Percentiles rank a stretch among this genome's conserved stretches.
Conservation (phyloP, 208 protist genomes). For the Herpetomonas samuelpessoai region DNA sequence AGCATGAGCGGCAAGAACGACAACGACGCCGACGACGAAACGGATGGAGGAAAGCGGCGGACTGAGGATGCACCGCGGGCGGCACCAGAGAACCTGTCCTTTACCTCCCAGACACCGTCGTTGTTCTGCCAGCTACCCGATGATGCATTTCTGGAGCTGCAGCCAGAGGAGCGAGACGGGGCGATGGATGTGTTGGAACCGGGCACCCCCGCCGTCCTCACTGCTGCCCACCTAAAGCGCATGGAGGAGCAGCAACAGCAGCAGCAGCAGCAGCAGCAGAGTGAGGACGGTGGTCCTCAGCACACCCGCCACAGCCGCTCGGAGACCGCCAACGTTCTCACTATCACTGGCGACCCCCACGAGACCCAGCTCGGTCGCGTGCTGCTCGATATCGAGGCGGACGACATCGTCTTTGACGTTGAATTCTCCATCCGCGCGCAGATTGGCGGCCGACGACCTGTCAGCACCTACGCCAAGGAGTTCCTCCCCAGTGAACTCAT, state of each 20-base stretch:
- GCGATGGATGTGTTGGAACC: neutral
- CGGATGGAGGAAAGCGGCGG: too few species aligned
- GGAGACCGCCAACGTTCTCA: neutral
- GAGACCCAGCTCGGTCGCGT: neutral
- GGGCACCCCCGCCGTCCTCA: neutral
- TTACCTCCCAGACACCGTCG: neutral
- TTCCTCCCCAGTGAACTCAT: slow-evolving; percentile 3
- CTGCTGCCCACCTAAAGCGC: neutral
- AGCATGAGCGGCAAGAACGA: too few species aligned
- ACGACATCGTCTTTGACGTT: slow-evolving; percentile 4
- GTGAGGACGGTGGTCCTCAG: too few species aligned
- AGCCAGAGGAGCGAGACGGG: neutral
- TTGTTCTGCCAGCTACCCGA: neutral
- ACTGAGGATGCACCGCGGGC: too few species aligned
- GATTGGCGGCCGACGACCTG: neutral
- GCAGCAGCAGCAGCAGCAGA: neutral
- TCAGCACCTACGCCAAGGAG: slow-evolving; percentile 11
- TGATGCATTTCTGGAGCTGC: neutral
- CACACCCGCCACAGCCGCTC: too few species aligned
- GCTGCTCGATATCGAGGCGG: slow-evolving; percentile 1
- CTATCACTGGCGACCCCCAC: neutral
- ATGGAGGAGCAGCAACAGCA: neutral
- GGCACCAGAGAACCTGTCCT: neutral
- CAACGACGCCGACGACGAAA: too few species aligned
- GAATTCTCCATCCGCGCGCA: slow-evolving; percentile 8